Base-by-base conservation (phyloP, 176 grass and related monocot species). In the Paspalum notatum region DNA sequence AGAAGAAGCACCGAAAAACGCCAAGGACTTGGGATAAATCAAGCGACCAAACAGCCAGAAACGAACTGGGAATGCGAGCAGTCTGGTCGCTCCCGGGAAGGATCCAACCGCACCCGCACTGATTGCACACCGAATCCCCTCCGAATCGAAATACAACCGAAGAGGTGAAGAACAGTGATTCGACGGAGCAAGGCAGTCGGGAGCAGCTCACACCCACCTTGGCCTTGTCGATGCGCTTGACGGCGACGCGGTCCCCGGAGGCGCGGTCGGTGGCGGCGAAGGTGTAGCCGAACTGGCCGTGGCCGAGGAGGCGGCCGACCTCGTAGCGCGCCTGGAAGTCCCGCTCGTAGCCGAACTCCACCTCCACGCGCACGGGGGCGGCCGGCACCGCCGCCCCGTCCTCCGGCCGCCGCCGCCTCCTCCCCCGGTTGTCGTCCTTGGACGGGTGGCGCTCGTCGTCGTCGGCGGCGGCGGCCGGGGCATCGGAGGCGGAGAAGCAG, bases 221-320 rank as follows among this genome's bases (percentile, higher is more conserved):
- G 80, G 75, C 77, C 89, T 99, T 99, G 81, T 99, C 92, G 82
- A 99, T 95, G 78, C 96, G 87, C 89, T 99, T 99, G 82, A 99
- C 96, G 37, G 96, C 96, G 59, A 99, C 96, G 48, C 78, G 76
- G 59, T 99, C 90, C 21, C 86, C 90, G 17, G 83, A 93, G 26
- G 14, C 60, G 49, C 82, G 91, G 25, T 99, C 93, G 71, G 87
- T 90, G 49, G 96, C 96, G 63, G 87, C 86, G 66, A 93, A 99
- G 71, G 96, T 99, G 88, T 99, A 99, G 0, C 96, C 96, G 83
- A 99, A 99, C 84, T 99, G 96, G 17, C 96, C 96, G 64, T 95
- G 96, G 48, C 96, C 96, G 62, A 99, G 96, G 69, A 95, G 75
- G 81, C 92, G 91, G 9, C 96, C 96, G 52, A 95, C 88, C 49